These are phyloP conservation scores for Cubamyces sp. DNA, from an alignment of 768 basidiomycete species.

Conservation along the genomic window DNA sequence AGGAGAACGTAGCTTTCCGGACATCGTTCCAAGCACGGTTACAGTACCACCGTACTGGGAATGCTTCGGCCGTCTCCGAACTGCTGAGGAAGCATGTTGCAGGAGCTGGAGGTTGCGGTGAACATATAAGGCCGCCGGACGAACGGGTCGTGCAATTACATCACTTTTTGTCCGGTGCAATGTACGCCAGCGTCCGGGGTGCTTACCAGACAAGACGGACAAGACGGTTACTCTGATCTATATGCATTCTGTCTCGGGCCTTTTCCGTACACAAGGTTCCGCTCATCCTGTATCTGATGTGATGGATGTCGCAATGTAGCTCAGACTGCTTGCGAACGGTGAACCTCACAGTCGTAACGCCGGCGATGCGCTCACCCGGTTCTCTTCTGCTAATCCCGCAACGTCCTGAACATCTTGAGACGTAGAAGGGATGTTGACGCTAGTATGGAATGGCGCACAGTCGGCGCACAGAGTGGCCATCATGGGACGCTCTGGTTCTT, in stretches of 20 bases:
- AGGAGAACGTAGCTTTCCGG: too few species aligned
- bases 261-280: slow-evolving; percentile 3
- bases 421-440: neutral
- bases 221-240: neutral
- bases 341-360: neutral
- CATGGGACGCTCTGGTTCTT: neutral
- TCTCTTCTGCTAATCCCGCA: slow-evolving; percentile 16
- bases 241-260: neutral
- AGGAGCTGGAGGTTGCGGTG: neutral
- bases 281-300: neutral
- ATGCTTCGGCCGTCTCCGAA: neutral
- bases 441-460: neutral
- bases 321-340: neutral
- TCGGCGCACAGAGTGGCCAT: neutral
- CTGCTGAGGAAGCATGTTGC: neutral
- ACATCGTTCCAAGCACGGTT: neutral
- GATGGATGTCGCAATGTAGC: neutral
- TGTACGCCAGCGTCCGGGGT: neutral
- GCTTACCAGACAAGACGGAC: neutral
- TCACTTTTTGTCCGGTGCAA: too few species aligned
- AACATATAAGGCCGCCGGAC: too few species aligned
- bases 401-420: neutral
- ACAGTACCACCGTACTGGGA: too few species aligned
- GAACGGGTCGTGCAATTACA: too few species aligned
- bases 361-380: neutral